These are phyloP conservation scores for Solanum acaule DNA, from an alignment of 257 asterid genomes.

Conservation along the genomic window DNA sequence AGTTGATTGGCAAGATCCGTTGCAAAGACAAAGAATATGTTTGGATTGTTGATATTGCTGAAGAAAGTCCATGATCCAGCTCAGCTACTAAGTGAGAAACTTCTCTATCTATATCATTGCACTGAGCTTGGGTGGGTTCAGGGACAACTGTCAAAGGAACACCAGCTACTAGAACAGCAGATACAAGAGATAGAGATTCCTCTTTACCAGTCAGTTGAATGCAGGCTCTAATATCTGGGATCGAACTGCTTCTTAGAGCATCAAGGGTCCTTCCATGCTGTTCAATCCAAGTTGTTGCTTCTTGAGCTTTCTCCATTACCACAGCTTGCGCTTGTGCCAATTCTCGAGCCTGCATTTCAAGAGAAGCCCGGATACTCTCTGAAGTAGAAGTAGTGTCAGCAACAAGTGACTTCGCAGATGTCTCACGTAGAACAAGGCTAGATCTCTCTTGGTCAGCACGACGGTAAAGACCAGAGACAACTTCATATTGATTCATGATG, in stretches of 20 bases:
- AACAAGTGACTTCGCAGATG: conserved; percentile 68
- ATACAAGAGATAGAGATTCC: conserved; percentile 68
- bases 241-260: conserved; percentile 74
- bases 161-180: conserved; percentile 84
- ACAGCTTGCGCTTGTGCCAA: conserved; percentile 69
- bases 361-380: conserved; percentile 56
- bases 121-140: conserved; percentile 93
- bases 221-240: conserved; percentile 57
- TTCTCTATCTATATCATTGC: conserved; percentile 85
- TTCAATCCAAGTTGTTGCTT: conserved; percentile 88
- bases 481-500: conserved; percentile 70
- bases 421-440: conserved; percentile 62
- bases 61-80: conserved; percentile 74
- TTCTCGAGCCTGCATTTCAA: conserved; percentile 73
- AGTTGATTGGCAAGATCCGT: conserved; percentile 75
- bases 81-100: conserved; percentile 69
- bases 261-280: conserved; percentile 88
- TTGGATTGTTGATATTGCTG: conserved; percentile 70
- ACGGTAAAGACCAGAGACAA: conserved; percentile 60
- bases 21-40: conserved; percentile 85
- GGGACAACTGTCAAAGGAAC: conserved; percentile 94
- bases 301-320: conserved; percentile 75
- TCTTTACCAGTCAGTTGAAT: conserved; percentile 48
- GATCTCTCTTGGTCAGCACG: conserved; percentile 81
- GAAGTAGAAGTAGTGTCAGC: conserved; percentile 67